phyloP scores from a whole-genome alignment of 1,284 basidiomycete genomes.

The Moesziomyces globuligerus region DNA sequence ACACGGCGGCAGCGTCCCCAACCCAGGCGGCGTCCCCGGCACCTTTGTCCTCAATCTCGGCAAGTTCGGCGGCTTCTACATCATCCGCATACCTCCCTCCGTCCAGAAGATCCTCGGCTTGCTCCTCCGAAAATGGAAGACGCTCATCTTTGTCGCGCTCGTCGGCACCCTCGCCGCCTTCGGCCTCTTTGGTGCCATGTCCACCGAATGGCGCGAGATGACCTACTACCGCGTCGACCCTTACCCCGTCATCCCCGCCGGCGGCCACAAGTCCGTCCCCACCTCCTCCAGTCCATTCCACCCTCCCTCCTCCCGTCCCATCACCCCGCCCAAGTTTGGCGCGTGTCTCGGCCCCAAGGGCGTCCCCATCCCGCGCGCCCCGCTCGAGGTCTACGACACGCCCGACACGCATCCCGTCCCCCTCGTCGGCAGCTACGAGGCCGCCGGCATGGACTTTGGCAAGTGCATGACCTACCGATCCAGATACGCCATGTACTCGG shows the following conservation, averaged over 20 bases:
- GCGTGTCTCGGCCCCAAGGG: conserved; percentile 61
- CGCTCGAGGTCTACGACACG: conserved; percentile 58
- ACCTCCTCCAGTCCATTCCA: conserved; percentile 40
- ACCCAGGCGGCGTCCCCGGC: conserved; percentile 47
- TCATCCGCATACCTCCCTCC: conserved; percentile 49
- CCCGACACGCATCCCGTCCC: conserved; percentile 62
- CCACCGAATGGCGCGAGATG: conserved; percentile 67
- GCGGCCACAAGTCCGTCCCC: conserved; percentile 17
- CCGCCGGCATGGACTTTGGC: conserved; percentile 59
- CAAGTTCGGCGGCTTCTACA: conserved; percentile 58
- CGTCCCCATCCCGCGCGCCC: conserved; percentile 54
- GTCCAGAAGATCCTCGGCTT: conserved; percentile 50
- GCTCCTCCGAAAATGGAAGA: conserved; percentile 62
- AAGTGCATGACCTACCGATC: conserved; percentile 65
- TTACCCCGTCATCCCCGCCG: conserved; percentile 52
- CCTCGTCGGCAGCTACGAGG: conserved; percentile 63
- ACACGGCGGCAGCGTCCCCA: conserved; percentile 55
- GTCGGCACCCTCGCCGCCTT: conserved; percentile 58
- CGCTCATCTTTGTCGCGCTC: conserved; percentile 55
- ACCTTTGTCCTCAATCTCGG: conserved; percentile 60
- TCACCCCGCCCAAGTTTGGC: conserved; percentile 53
- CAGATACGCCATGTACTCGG: conserved; percentile 66
- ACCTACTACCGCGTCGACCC: conserved; percentile 66
- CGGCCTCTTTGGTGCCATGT: conserved; percentile 62
- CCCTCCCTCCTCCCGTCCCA: conserved; percentile 45